Conservation (phyloP, 306 rosid genomes). For the Trifolium repens region DNA sequence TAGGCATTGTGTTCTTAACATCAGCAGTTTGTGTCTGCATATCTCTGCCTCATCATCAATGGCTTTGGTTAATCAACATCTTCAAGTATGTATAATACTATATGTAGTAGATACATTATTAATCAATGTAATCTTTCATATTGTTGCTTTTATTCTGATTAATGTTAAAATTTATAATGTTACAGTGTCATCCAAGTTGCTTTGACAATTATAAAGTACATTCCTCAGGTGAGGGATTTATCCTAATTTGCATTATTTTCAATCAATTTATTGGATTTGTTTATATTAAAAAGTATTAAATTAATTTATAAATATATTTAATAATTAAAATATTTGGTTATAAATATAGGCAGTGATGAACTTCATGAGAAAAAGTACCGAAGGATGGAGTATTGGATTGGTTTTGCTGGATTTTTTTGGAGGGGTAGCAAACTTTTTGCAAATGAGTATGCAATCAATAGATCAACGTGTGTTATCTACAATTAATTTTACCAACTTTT, state of each 20-base stretch:
- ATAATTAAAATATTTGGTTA: background rate
- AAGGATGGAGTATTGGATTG: constrained; percentile 75
- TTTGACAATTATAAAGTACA: constrained; percentile 54
- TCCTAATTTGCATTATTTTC: background rate
- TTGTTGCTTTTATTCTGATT: constrained; percentile 30
- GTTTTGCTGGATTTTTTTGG: constrained; percentile 68
- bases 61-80: constrained; percentile 64
- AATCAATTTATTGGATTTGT: background rate
- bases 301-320: background rate
- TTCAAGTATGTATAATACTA: constrained; percentile 27
- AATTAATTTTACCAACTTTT: background rate
- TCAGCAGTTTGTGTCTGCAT: constrained; percentile 64
- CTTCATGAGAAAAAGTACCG: constrained; percentile 54
- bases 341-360: constrained; percentile 62
- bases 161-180: constrained; percentile 30
- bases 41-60: constrained; percentile 60
- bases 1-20: constrained; percentile 47
- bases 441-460: constrained; percentile 72
- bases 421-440: constrained; percentile 51
- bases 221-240: constrained; percentile 36
- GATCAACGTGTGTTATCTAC: constrained; percentile 62
- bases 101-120: too few species aligned
- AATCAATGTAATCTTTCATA: too few species aligned
- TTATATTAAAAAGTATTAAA: background rate
- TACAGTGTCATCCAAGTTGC: constrained; percentile 78